Percentiles rank a stretch among this genome's conserved stretches.
These are phyloP conservation scores for Xylaria sp. DNA, from an alignment of 2,329 filamentous ascomycete species.

Conservation along the genomic window DNA sequence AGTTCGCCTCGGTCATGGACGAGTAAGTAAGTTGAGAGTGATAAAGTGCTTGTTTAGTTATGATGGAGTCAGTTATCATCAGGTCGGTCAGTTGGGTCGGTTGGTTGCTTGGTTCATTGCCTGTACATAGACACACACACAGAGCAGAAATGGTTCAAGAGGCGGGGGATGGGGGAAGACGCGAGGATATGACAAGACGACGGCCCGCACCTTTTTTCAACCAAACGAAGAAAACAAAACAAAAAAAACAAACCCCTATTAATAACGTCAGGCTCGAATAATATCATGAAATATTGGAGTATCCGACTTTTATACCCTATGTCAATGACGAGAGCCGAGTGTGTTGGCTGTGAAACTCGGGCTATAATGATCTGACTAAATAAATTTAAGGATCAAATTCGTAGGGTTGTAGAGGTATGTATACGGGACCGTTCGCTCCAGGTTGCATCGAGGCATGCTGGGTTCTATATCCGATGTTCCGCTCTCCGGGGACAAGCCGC, in stretches of 20 bases:
- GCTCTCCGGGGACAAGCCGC: too few species aligned
- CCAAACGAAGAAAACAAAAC: too few species aligned
- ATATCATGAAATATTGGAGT: background rate
- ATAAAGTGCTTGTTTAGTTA: background rate
- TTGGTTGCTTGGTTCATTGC: background rate
- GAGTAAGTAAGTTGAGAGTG: conserved; percentile 61
- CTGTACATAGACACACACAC: background rate
- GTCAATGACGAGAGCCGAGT: too few species aligned
- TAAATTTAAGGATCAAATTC: too few species aligned
- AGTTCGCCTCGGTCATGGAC: conserved; percentile 94
- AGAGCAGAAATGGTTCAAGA: background rate
- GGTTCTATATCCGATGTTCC: too few species aligned
- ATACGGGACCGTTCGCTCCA: too few species aligned
- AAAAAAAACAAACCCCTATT: background rate
- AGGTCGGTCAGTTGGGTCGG: background rate
- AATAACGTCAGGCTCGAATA: background rate
- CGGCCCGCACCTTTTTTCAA: background rate
- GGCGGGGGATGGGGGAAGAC: background rate
- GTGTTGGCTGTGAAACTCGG: background rate
- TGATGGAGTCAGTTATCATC: background rate
- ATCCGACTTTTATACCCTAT: background rate
- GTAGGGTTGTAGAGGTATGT: too few species aligned
- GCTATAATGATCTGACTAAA: too few species aligned
- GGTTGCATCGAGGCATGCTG: too few species aligned
- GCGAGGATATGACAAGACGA: background rate